Evolutionary conservation across 163 green algal species (phyloP).

Genomic region (Prototheca wickerhamii): DNA sequence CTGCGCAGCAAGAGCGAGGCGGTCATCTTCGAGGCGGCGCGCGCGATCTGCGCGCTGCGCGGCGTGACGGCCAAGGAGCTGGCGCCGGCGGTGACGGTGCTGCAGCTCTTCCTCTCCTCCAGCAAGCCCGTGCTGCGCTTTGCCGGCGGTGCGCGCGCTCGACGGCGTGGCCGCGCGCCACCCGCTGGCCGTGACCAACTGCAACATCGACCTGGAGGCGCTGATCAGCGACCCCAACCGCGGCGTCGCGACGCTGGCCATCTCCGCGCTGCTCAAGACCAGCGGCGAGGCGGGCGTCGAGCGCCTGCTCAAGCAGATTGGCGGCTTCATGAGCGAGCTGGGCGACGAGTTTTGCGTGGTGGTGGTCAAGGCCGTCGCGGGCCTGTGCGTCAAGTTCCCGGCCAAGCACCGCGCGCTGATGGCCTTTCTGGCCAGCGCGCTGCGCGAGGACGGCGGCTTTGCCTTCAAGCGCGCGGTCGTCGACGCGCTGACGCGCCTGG

Average conservation of each 20-base stretch:
- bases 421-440: conserved; percentile 89
- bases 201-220: conserved; percentile 98
- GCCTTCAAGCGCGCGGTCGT: conserved; percentile 98
- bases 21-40: conserved; percentile 93
- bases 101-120: conserved; percentile 95
- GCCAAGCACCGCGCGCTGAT: conserved; percentile 93
- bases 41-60: conserved; percentile 85
- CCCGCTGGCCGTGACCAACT: conserved; percentile 85
- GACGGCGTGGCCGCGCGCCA: conserved; percentile 77
- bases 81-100: conserved; percentile 82
- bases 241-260: conserved; percentile 90
- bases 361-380: conserved; percentile 92
- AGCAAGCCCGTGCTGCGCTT: conserved; percentile 95
- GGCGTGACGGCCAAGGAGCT: conserved; percentile 76
- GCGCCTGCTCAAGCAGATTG: conserved; percentile 94
- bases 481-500: conserved; percentile 73
- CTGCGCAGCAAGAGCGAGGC: conserved; percentile 93
- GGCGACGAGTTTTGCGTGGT: conserved; percentile 97
- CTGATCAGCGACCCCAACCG: conserved; percentile 93
- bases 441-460: conserved; percentile 96
- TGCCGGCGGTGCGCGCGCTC: conserved; percentile 69
- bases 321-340: conserved; percentile 96
- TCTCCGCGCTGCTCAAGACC: conserved; percentile 97
- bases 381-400: conserved; percentile 95
- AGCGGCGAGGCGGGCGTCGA: conserved; percentile 92